Evolutionary conservation across 2,329 filamentous ascomycete species (phyloP).

Genomic region (Cercospora sp.): DNA sequence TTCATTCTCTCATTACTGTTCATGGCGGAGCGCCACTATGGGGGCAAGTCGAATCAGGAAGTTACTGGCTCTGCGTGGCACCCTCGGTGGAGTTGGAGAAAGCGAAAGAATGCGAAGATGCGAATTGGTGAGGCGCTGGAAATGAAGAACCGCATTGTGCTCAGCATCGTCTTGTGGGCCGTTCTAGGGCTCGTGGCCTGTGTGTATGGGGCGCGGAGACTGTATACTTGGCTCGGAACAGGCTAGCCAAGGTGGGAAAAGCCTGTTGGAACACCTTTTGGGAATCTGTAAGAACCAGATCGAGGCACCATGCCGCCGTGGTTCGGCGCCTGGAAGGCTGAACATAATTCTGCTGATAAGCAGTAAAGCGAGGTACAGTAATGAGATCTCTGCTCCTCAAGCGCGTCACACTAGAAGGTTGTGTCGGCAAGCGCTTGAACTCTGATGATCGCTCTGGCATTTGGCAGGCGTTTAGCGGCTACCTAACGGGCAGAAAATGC

Average conservation of each 20-base stretch:
- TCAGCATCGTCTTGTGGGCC: constrained; percentile 47
- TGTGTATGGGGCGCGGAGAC: constrained; percentile 25
- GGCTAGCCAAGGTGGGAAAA: background rate
- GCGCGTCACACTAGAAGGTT: background rate
- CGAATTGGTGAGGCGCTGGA: constrained; percentile 65
- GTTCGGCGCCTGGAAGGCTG: background rate
- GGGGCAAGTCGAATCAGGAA: constrained; percentile 49
- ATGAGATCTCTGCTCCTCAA: background rate
- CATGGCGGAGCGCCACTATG: constrained; percentile 59
- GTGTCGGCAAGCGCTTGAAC: background rate
- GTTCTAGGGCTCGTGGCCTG: constrained; percentile 27
- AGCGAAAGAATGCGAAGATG: constrained; percentile 59
- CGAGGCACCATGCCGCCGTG: background rate
- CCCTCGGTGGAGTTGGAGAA: constrained; percentile 37
- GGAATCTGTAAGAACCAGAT: background rate
- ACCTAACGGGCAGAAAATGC: too few relatives aligned
- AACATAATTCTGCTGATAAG: background rate
- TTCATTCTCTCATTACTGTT: constrained; percentile 63
- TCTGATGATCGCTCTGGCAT: background rate
- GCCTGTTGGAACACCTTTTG: background rate
- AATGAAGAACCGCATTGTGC: constrained; percentile 57
- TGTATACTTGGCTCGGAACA: constrained; percentile 27
- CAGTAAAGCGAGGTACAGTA: background rate
- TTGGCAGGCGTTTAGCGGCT: background rate
- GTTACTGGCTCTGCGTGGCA: constrained; percentile 37